phyloP scores from a whole-genome alignment of 2,329 filamentous ascomycete species.

The Penicillium sp. region DNA sequence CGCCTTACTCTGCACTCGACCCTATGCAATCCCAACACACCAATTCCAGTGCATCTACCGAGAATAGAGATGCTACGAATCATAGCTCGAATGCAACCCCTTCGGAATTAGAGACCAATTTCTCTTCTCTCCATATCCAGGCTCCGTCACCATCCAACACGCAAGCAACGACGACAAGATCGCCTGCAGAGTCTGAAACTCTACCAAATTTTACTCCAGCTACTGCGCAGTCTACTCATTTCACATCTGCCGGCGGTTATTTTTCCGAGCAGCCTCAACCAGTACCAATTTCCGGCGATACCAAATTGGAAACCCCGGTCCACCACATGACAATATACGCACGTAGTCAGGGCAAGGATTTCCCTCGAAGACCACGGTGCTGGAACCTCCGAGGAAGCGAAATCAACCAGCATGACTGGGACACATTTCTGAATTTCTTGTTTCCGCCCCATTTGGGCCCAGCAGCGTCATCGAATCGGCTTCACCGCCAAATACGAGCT shows the following conservation, averaged over 20 bases:
- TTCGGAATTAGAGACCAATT: constrained; percentile 8
- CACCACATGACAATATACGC: constrained; percentile 40
- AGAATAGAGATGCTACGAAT: not conserved
- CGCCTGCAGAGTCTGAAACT: not conserved
- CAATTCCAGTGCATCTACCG: not conserved
- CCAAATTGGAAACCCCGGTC: constrained; percentile 24
- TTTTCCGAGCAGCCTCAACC: constrained; percentile 34
- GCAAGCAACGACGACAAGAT: not conserved
- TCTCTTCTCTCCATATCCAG: constrained; percentile 18
- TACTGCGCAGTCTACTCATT: constrained; percentile 25
- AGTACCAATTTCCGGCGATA: constrained; percentile 17
- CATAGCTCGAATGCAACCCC: not conserved
- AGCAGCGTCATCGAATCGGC: constrained; percentile 32
- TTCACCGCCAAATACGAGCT: constrained; percentile 35
- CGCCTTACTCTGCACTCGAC: constrained; percentile 40
- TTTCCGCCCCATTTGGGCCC: constrained; percentile 38
- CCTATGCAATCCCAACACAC: constrained; percentile 26
- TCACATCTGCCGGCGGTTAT: constrained; percentile 34
- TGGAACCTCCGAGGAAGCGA: constrained; percentile 33
- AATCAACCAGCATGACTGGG: constrained; percentile 41
- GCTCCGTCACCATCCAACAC: not conserved
- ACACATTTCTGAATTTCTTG: constrained; percentile 39
- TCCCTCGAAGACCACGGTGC: constrained; percentile 39
- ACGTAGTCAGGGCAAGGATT: constrained; percentile 39
- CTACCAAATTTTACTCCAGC: constrained; percentile 11